These are phyloP conservation scores for Gossypium sturtianum DNA, from an alignment of 345 rosid species.

Conservation along the genomic window DNA sequence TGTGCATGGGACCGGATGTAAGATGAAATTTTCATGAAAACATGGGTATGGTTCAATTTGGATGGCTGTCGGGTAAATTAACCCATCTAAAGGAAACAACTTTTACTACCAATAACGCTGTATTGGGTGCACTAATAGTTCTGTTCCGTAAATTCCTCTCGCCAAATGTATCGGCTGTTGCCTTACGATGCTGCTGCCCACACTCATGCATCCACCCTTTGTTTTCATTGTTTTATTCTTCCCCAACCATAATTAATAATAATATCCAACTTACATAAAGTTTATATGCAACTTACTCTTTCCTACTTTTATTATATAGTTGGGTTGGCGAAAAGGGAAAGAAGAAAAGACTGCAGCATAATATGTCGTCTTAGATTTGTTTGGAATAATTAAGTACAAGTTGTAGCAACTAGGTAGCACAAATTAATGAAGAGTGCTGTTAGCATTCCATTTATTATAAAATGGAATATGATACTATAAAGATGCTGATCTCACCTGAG, in stretches of 20 bases:
- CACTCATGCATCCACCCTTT: background rate
- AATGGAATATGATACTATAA: background rate
- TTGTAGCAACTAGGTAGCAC: background rate
- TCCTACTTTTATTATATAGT: background rate
- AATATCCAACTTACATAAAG: background rate
- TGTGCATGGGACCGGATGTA: slow-evolving; percentile 14
- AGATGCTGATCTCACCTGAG: background rate
- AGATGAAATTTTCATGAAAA: slow-evolving; percentile 4
- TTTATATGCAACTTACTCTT: background rate
- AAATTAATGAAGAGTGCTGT: background rate
- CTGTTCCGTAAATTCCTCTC: background rate
- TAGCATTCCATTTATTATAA: background rate
- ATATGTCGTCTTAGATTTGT: background rate
- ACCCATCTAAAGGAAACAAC: background rate
- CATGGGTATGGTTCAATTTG: slow-evolving; percentile 17
- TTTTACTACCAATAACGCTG: background rate
- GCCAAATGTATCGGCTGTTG: slow-evolving; percentile 2
- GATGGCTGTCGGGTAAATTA: slow-evolving; percentile 1
- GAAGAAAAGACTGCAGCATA: background rate
- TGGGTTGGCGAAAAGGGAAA: background rate
- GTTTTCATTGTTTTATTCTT: background rate
- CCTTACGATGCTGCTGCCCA: background rate
- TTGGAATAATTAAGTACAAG: background rate
- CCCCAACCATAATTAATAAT: background rate
- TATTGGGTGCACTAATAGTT: background rate